Conservation (phyloP, 2,329 filamentous ascomycete genomes). For the Arthrinium phaeospermum region DNA sequence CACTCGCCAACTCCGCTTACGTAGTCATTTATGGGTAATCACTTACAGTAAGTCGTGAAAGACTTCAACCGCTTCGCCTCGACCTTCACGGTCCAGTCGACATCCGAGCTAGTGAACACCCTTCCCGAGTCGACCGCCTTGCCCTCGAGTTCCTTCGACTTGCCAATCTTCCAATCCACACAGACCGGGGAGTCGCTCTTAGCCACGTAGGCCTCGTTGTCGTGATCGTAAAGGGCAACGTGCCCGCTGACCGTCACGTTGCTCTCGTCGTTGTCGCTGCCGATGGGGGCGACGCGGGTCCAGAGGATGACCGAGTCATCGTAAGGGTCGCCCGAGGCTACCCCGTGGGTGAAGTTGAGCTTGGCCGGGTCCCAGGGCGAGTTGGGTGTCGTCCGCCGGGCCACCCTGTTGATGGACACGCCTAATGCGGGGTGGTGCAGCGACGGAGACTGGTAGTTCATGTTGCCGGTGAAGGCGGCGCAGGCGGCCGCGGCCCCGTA, state of each 20-base stretch:
- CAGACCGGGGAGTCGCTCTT: constrained; percentile 68
- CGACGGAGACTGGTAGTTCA: constrained; percentile 67
- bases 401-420: constrained; percentile 62
- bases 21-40: too few relatives aligned
- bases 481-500: constrained; percentile 25
- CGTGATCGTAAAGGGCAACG: constrained; percentile 48
- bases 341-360: constrained; percentile 66
- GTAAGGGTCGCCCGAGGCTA: constrained; percentile 53
- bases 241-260: constrained; percentile 47
- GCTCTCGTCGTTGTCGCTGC: constrained; percentile 51
- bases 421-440: constrained; percentile 63
- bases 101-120: constrained; percentile 72
- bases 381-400: constrained; percentile 56
- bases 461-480: constrained; percentile 46
- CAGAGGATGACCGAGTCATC: constrained; percentile 61
- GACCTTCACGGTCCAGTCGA: constrained; percentile 78
- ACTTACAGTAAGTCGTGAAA: constrained; percentile 64
- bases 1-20: not conserved
- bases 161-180: constrained; percentile 67
- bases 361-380: constrained; percentile 50
- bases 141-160: constrained; percentile 45
- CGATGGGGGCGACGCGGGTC: constrained; percentile 48
- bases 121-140: constrained; percentile 59
- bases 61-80: constrained; percentile 67
- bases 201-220: constrained; percentile 49